phyloP scores from a whole-genome alignment of 768 basidiomycete genomes.

The Mycena kentingensis region DNA sequence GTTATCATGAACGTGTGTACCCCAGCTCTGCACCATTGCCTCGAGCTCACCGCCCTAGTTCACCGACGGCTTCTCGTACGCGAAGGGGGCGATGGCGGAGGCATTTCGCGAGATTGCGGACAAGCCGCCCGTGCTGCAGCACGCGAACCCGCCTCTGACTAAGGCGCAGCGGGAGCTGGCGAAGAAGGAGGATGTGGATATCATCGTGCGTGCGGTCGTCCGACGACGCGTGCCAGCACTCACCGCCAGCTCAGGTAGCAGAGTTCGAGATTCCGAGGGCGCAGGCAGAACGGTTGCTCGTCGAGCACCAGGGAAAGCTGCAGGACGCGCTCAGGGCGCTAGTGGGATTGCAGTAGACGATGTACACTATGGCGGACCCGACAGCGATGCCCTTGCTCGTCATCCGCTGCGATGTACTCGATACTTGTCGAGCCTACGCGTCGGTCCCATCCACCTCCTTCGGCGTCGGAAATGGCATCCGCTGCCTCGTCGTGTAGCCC shows the following conservation, averaged over 20 bases:
- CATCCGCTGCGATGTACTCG: too few relatives aligned
- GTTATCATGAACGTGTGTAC: conserved; percentile 65
- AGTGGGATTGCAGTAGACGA: conserved; percentile 27
- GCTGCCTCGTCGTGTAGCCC: too few relatives aligned
- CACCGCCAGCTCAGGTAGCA: conserved; percentile 43
- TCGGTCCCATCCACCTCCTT: too few relatives aligned
- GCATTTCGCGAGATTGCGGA: conserved; percentile 61
- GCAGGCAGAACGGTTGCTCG: conserved; percentile 60
- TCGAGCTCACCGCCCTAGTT: conserved; percentile 42
- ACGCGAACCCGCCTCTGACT: conserved; percentile 16
- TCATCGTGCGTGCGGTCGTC: conserved; percentile 49
- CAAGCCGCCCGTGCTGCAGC: conserved; percentile 40
- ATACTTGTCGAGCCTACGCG: too few relatives aligned
- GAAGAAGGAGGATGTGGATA: conserved; percentile 65
- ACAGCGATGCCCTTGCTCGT: too few relatives aligned
- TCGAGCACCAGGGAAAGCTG: conserved; percentile 55
- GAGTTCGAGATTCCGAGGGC: conserved; percentile 64
- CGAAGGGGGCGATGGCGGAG: conserved; percentile 67
- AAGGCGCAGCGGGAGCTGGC: conserved; percentile 49
- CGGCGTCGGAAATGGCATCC: too few relatives aligned
- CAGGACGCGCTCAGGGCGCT: conserved; percentile 50
- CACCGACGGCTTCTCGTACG: conserved; percentile 65
- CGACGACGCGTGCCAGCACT: not conserved
- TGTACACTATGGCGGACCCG: too few relatives aligned
- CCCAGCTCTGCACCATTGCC: not conserved